Evolutionary conservation across 139 green algal species (phyloP).

Genomic region (Trebouxia sp.): DNA sequence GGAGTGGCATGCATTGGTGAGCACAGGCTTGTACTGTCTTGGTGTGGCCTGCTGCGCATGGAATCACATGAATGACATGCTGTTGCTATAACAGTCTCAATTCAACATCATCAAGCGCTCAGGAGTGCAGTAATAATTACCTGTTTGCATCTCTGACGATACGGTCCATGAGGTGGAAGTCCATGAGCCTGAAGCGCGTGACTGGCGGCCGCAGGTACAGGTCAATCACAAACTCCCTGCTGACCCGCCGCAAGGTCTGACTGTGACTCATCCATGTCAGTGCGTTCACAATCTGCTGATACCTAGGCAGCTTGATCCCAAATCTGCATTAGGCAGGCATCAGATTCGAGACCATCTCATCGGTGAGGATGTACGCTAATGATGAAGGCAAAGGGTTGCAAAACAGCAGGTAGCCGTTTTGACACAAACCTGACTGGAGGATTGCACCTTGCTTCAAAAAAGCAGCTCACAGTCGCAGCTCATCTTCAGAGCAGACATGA

Average conservation of each 20-base stretch:
- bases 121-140: conserved; percentile 28
- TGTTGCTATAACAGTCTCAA: background rate
- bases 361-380: too few species aligned
- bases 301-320: conserved; percentile 44
- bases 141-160: conserved; percentile 68
- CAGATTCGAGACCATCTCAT: too few species aligned
- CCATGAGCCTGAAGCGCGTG: conserved; percentile 61
- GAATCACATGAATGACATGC: background rate
- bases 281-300: conserved; percentile 60
- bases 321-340: conserved; percentile 30
- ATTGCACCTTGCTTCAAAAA: too few species aligned
- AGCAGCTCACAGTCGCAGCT: too few species aligned
- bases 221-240: conserved; percentile 69
- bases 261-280: conserved; percentile 74
- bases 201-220: conserved; percentile 80
- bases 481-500: too few species aligned
- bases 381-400: too few species aligned
- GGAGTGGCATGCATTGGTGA: too few species aligned
- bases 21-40: too few species aligned
- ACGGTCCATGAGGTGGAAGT: conserved; percentile 72
- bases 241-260: conserved; percentile 60
- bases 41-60: too few species aligned
- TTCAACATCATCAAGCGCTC: background rate
- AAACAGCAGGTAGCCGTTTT: too few species aligned
- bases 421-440: too few species aligned